A percentile compares a stretch with the other conserved stretches of the same genome.
Conservation (phyloP, 2,329 filamentous ascomycete genomes). For the Beauveria australis region DNA sequence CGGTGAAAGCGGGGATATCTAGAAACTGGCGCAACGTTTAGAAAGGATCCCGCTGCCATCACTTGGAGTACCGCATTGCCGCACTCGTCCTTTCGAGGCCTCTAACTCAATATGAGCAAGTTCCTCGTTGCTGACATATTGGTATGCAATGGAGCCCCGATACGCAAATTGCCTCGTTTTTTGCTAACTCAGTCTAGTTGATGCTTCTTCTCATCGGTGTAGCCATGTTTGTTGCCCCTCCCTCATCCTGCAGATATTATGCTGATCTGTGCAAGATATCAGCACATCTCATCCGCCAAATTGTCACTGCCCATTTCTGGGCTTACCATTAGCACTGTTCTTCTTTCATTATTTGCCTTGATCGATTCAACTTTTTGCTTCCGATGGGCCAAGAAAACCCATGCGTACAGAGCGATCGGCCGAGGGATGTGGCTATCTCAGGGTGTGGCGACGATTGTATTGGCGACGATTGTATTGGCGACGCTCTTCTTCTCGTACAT, state of each 20-base stretch:
- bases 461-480: constrained; percentile 15
- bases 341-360: not conserved
- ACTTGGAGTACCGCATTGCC: no score
- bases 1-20: no score
- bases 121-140: no score
- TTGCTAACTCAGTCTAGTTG: not conserved
- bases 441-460: constrained; percentile 3
- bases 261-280: not conserved
- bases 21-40: no score
- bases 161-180: not conserved
- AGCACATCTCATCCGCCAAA: not conserved
- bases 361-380: not conserved
- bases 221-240: not conserved
- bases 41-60: no score
- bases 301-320: not conserved
- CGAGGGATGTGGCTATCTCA: not conserved
- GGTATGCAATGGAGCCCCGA: no score
- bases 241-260: not conserved
- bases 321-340: not conserved
- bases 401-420: not conserved
- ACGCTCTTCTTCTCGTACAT: constrained; percentile 15
- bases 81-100: no score
- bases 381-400: not conserved
- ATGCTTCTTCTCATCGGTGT: not conserved
- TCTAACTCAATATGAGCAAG: no score